A percentile compares a stretch with the other conserved stretches of the same genome.
These are phyloP conservation scores for Penicillium sp. DNA, from an alignment of 2,329 filamentous ascomycete species.

Conservation along the genomic window DNA sequence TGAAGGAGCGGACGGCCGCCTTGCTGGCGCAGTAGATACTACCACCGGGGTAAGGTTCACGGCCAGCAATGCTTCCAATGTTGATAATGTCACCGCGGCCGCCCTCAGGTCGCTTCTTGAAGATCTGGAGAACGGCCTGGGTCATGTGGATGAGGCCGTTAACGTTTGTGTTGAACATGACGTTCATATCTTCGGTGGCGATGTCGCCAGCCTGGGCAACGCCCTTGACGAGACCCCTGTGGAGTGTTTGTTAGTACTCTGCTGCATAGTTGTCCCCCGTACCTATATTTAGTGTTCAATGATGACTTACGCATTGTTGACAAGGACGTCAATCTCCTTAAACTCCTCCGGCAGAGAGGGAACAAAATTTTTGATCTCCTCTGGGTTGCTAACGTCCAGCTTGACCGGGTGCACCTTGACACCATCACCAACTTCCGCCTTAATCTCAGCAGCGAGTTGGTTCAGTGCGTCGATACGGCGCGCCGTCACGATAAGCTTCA, in stretches of 20 bases:
- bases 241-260: slow-evolving; percentile 9
- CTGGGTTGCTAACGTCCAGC: slow-evolving; percentile 80
- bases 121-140: slow-evolving; percentile 80
- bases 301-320: slow-evolving; percentile 97
- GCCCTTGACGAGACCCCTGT: slow-evolving; percentile 81
- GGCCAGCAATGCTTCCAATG: slow-evolving; percentile 85
- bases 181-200: slow-evolving; percentile 71
- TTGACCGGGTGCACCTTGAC: slow-evolving; percentile 80
- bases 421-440: slow-evolving; percentile 70
- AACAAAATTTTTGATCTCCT: slow-evolving; percentile 72
- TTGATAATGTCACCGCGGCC: slow-evolving; percentile 94
- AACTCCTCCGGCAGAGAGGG: slow-evolving; percentile 74
- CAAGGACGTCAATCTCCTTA: slow-evolving; percentile 78
- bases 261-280: background rate
- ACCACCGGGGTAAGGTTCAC: slow-evolving; percentile 80
- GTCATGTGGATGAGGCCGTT: slow-evolving; percentile 96
- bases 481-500: slow-evolving; percentile 87
- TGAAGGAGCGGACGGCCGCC: slow-evolving; percentile 81
- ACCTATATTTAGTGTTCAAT: slow-evolving; percentile 32
- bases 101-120: slow-evolving; percentile 66
- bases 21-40: slow-evolving; percentile 94
- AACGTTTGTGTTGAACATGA: slow-evolving; percentile 93
- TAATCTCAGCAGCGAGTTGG: slow-evolving; percentile 73
- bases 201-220: slow-evolving; percentile 84
- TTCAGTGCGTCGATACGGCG: slow-evolving; percentile 75